Conservation (phyloP, 75 land plant genomes). For the Pseudotsuga menziesii region DNA sequence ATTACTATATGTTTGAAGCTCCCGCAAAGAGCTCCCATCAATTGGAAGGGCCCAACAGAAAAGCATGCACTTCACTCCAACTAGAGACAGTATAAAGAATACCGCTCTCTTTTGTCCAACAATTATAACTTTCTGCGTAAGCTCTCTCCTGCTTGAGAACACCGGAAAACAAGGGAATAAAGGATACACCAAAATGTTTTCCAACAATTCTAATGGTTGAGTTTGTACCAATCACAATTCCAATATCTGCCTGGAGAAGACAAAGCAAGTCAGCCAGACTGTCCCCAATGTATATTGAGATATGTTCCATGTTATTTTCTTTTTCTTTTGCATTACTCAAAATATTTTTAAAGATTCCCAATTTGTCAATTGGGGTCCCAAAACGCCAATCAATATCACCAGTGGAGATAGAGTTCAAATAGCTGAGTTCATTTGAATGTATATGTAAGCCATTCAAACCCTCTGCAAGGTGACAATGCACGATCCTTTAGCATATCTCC, state of each 20-base stretch:
- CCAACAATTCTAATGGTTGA: slow-evolving; percentile 56
- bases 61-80: slow-evolving; percentile 13
- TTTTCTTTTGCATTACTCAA: not conserved
- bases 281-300: slow-evolving; percentile 83
- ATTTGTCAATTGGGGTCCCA: slow-evolving; percentile 86
- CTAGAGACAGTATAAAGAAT: slow-evolving; percentile 8
- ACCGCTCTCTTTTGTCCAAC: slow-evolving; percentile 6
- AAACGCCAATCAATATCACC: slow-evolving; percentile 54
- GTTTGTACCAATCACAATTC: slow-evolving; percentile 78
- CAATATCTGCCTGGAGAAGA: slow-evolving; percentile 79
- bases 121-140: slow-evolving; percentile 10
- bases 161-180: slow-evolving; percentile 54
- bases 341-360: slow-evolving; percentile 36
- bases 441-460: slow-evolving; percentile 20
- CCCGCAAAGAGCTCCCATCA: not conserved
- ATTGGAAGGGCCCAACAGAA: slow-evolving; percentile 3
- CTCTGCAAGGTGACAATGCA: no score
- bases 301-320: slow-evolving; percentile 13
- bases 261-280: slow-evolving; percentile 89
- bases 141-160: slow-evolving; percentile 43
- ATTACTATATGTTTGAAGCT: no score
- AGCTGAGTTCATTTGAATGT: slow-evolving; percentile 75
- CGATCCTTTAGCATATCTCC: no score
- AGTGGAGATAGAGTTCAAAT: slow-evolving; percentile 41
- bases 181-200: slow-evolving; percentile 62